Base-by-base conservation (phyloP, 2,329 filamentous ascomycete species). In the Gyromitra esculenta region DNA sequence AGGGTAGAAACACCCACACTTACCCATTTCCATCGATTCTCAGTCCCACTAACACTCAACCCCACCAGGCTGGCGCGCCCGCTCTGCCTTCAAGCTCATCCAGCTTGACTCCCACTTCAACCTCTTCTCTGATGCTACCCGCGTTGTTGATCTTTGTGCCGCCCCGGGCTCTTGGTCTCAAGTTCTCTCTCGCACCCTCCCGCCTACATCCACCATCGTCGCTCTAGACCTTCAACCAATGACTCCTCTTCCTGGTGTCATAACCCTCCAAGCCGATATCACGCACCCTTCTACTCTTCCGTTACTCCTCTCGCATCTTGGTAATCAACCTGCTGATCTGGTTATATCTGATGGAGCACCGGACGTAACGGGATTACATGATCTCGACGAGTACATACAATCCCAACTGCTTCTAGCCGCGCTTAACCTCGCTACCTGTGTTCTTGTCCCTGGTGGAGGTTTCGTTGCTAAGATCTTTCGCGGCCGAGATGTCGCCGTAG, bases 401-500 rank as follows among this genome's bases (percentile, higher is more conserved):
- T 94, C 92, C 7, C 96, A 98, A 84, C 88, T 99, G 7, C 90
- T 99, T 64, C 97, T 96, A 84, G 93, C 95, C 0, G 96, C 96
- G 0, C 88, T 99, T 21, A 97, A 97, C 83, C 89, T 99, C 1
- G 94, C 96, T 0, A 89, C 97, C 11, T 97, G 95, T 82, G 94
- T 99, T 11, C 88, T 99, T 25, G 92, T 92, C 76, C 94, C 94
- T 0, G 96, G 96, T 56, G 96, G 96, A 78, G 97, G 93, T 82
- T 99, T 99, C 81, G 95, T 99, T 6, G 96, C 96, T 76, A 99
- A 99, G 86, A 97, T 99, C 77, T 99, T 99, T 85, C 87, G 96
- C 15, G 94, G 93, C 15, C 91, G 94, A 80, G 96, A 98, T 81
- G 94, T 98, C n/a, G 96, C 98, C 82, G 86, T 98, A 31, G 88